Percentiles rank a stretch among this genome's conserved stretches.
These are phyloP conservation scores for Incumbomyces lentus DNA, from an alignment of 2,329 filamentous ascomycete species.

Conservation along the genomic window DNA sequence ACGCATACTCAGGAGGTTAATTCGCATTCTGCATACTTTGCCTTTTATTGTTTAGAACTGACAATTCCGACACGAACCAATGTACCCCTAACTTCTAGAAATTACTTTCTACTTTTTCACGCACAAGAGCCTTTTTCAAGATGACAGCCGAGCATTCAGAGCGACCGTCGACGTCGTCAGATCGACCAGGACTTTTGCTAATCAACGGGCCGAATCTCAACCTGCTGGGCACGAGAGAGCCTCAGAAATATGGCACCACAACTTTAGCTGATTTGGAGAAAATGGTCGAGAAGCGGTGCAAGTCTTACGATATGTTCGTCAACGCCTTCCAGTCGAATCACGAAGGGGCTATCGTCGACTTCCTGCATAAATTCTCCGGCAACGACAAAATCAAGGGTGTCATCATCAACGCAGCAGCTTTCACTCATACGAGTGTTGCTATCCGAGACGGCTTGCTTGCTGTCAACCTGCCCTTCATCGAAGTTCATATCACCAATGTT, in stretches of 20 bases:
- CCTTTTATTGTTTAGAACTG: too few relatives aligned
- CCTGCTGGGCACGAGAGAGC: conserved; percentile 65
- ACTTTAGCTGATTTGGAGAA: conserved; percentile 54
- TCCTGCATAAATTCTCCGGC: conserved; percentile 46
- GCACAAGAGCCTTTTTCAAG: too few relatives aligned
- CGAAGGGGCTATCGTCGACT: conserved; percentile 63
- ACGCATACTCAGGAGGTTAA: too few relatives aligned
- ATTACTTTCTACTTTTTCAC: too few relatives aligned
- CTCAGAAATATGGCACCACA: conserved; percentile 59
- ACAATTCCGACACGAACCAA: too few relatives aligned
- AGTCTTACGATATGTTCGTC: conserved; percentile 40
- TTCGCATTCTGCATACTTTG: too few relatives aligned
- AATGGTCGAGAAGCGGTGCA: conserved; percentile 41
- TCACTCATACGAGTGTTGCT: conserved; percentile 66
- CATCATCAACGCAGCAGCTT: conserved; percentile 65
- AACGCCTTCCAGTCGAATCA: conserved; percentile 64
- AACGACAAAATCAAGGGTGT: conserved; percentile 18
- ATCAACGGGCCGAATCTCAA: conserved; percentile 80
- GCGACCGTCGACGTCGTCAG: neutral
- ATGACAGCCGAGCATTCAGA: too few relatives aligned
- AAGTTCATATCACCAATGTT: conserved; percentile 68
- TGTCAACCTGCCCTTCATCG: conserved; percentile 62
- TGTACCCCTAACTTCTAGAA: too few relatives aligned
- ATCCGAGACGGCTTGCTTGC: conserved; percentile 63
- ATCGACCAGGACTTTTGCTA: conserved; percentile 47